These are phyloP conservation scores for Aspergillus sp. DNA, from an alignment of 2,329 filamentous ascomycete species.

Conservation along the genomic window DNA sequence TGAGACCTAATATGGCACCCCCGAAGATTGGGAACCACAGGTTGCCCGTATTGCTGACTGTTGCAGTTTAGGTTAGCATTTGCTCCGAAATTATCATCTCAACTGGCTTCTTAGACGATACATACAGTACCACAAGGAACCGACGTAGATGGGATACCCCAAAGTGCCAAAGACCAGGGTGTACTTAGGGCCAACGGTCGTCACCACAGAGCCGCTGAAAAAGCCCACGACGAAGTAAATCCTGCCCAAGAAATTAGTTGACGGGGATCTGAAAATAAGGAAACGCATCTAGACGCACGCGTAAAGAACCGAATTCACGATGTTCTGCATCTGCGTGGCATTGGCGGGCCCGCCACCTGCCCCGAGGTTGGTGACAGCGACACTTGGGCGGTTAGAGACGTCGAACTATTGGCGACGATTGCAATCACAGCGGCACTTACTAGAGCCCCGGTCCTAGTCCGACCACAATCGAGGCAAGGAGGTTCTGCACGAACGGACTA, in stretches of 20 bases:
- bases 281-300: background rate
- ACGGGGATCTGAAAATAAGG: background rate
- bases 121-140: background rate
- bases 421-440: background rate
- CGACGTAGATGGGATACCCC: background rate
- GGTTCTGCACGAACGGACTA: conserved; percentile 1
- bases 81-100: background rate
- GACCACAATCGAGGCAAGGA: background rate
- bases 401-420: background rate
- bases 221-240: background rate
- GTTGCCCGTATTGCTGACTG: background rate
- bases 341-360: background rate
- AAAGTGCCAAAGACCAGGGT: background rate
- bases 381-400: background rate
- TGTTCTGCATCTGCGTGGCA: background rate
- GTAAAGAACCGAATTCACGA: background rate
- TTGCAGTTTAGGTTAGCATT: background rate
- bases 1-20: background rate
- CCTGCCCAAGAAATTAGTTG: background rate
- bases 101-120: background rate
- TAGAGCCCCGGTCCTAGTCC: background rate
- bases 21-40: background rate
- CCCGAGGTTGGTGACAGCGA: background rate
- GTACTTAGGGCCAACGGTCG: background rate
- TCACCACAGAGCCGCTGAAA: background rate